These are phyloP conservation scores for Haematococcus sp. DNA, from an alignment of 139 green algal genomes.

Conservation along the genomic window DNA sequence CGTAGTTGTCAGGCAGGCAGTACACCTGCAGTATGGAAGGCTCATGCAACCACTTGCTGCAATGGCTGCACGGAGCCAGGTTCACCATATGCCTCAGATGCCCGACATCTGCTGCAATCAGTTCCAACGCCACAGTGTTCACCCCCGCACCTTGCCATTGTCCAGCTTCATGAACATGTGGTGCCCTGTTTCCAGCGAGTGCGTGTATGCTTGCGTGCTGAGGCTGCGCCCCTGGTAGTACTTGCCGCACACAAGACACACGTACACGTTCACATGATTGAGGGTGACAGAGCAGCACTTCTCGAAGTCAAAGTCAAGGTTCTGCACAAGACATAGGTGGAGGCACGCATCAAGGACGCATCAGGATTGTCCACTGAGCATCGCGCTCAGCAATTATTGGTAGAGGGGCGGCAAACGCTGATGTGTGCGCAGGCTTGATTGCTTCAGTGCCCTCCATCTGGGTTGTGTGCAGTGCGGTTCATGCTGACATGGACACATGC, in stretches of 20 bases:
- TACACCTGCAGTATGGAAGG: slow-evolving; percentile 56
- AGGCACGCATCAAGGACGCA: neutral
- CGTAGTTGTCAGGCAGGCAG: slow-evolving; percentile 96
- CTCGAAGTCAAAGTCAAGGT: slow-evolving; percentile 99
- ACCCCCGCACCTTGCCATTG: slow-evolving; percentile 62
- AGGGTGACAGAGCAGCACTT: slow-evolving; percentile 96
- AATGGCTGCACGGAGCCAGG: too few species aligned
- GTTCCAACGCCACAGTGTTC: too few species aligned
- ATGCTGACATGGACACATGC: neutral
- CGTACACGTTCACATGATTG: slow-evolving; percentile 92
- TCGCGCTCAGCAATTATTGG: too few species aligned
- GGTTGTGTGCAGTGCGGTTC: neutral
- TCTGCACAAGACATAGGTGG: slow-evolving; percentile 39
- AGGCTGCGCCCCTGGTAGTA: slow-evolving; percentile 95
- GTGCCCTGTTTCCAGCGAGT: slow-evolving; percentile 86
- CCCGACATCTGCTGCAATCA: too few species aligned
- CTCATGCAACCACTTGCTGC: too few species aligned
- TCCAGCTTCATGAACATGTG: slow-evolving; percentile 98
- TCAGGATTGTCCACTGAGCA: too few species aligned
- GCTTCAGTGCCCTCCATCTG: neutral
- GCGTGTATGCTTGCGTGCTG: slow-evolving; percentile 91
- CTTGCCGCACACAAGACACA: slow-evolving; percentile 97
- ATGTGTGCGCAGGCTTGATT: neutral
- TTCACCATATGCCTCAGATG: too few species aligned
- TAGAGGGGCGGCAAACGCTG: neutral